Base-by-base conservation (phyloP, 164 flowering plant genomes). In the Chloranthus sessilifolius region DNA sequence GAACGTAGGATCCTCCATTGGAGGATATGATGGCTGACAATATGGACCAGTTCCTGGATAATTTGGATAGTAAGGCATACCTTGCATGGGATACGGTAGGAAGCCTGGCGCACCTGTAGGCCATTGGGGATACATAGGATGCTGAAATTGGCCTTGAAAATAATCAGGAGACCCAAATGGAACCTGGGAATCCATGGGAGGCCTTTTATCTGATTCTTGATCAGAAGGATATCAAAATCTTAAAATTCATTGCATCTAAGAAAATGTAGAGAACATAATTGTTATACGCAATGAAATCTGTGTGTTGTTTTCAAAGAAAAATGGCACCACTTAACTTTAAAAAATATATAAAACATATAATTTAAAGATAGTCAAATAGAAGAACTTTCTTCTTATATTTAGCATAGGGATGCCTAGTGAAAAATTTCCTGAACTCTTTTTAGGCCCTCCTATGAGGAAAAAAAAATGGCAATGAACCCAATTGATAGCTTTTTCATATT, bases 41-140 rank as follows among this genome's bases (percentile, higher is more conserved):
- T 26, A 85, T 26, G 85, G 78, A 59, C 74, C 72, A 53, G 43
- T 56, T 54, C 81, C 90, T 3, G 83, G 74, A 61, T 80, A 83
- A 50, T 70, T 69, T 16, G 53, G 92, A 59, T 85, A 88, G 72
- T 84, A 89, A 30, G 97, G 95, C 73, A 88, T 79, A 49, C 83
- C 85, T 50, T 77, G 95, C 78, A 85, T 67, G 40, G 95, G 86
- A 70, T 94, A 94, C 45, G 83, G 53, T 58, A 63, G 99, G 68
- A 68, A 89, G 28, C 65, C 67, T 36, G 91, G 95, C 34, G 76
- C 66, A 60, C 88, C 94, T 31, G 84, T 75, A 56, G 85, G 86
- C 97, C 99, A 94, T 24, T 87, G 86, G 29, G 87, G 70, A 60
- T 61, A 82, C 75, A 88, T 66, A 23, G 75, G 80, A 63, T 82